phyloP scores from a whole-genome alignment of 345 rosid species.

The Linum usitatissimum region DNA sequence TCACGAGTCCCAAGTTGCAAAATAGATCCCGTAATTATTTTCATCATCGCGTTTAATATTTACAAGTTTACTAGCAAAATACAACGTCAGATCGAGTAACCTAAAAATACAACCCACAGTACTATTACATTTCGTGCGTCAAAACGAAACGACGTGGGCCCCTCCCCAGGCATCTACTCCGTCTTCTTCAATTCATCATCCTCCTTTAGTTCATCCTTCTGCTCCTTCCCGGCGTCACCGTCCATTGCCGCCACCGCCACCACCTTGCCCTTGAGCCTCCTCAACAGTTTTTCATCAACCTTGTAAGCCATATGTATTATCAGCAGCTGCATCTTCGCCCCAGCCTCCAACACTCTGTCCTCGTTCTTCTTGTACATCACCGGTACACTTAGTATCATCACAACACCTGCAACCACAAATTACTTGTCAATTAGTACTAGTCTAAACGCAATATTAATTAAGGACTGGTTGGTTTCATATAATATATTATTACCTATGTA shows the following conservation, averaged over 20 bases:
- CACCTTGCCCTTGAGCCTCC: slow-evolving; percentile 18
- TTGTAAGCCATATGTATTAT: slow-evolving; percentile 13
- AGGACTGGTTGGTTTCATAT: too few species aligned
- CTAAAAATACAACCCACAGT: too few species aligned
- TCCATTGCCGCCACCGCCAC: background rate
- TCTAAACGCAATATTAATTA: background rate
- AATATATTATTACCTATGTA: slow-evolving; percentile 14
- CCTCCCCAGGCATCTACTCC: too few species aligned
- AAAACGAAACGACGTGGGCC: too few species aligned
- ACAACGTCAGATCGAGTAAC: too few species aligned
- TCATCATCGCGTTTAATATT: too few species aligned
- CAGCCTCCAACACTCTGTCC: slow-evolving; percentile 19
- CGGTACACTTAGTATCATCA: slow-evolving; percentile 27
- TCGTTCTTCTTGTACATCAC: slow-evolving; percentile 21
- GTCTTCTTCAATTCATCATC: background rate
- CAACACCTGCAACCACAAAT: slow-evolving; percentile 14
- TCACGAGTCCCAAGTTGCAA: too few species aligned
- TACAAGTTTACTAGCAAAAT: too few species aligned
- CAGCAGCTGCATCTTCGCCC: slow-evolving; percentile 13
- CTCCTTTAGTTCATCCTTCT: background rate
- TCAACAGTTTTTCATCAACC: slow-evolving; percentile 20
- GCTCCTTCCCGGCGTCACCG: background rate
- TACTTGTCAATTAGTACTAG: background rate
- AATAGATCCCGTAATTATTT: too few species aligned
- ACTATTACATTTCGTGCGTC: too few species aligned